Evolutionary conservation across 2,329 filamentous ascomycete genomes (phyloP), one percentile per base, ranked within the genome.

Genomic region (Ustilaginoidea virens): DNA sequence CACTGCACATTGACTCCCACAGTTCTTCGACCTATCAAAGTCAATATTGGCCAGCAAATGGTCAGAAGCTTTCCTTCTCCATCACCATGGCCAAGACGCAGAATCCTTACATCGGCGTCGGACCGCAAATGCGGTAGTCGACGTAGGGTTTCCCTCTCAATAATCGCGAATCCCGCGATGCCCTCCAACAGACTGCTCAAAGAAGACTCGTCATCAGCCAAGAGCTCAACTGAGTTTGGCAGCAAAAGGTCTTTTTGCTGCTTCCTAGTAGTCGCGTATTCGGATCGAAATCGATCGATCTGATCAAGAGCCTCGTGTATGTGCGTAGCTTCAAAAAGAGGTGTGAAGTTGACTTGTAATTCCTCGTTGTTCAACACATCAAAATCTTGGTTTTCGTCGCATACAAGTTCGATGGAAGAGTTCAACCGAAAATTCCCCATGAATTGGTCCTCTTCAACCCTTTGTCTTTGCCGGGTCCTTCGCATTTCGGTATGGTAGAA

Each of bases 11-110:
- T 0, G 86, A 94, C 44, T 96, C 87, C 90, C 90, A 98, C 2
- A 98, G 61, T 53, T 96, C 90, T 46, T 98, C 90, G n/a, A 94
- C 74, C 80, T 86, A n/a, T n/a, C n/a, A n/a, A n/a, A n/a, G n/a
- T n/a, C n/a, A n/a, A n/a, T n/a, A n/a, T n/a, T n/a, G n/a, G n/a
- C n/a, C n/a, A n/a, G n/a, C n/a, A n/a, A n/a, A n/a, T n/a, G n/a
- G n/a, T n/a, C n/a, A 36, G 15, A 12, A n/a, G 10, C 13, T 5
- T 23, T 11, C 11, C 23, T 11, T 23, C 10, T 3, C 9, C 4
- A 12, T n/a, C 9, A 9, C 7, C 22, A 24, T 7, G 12, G n/a
- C 22, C 8, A 9, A 7, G 13, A 24, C 20, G n/a, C 3, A 9
- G 7, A 15, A 18, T n/a, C 46, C 70, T 52, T 51, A 87, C 86